These are phyloP conservation scores for Verticillium nubilum DNA, from an alignment of 2,329 filamentous ascomycete genomes.

Conservation along the genomic window DNA sequence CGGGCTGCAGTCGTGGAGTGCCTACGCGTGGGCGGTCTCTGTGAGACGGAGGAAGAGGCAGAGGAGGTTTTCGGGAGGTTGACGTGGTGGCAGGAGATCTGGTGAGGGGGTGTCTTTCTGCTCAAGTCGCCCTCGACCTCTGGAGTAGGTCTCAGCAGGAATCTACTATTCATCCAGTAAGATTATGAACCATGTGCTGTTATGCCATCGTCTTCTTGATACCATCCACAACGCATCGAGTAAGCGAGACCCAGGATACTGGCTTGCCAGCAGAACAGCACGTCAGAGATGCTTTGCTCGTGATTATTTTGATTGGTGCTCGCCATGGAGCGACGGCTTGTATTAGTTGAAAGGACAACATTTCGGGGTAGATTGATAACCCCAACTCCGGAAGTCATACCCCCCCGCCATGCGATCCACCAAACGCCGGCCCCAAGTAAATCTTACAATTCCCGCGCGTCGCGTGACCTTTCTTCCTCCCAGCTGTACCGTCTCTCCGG, in stretches of 20 bases:
- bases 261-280: too few relatives aligned
- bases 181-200: too few relatives aligned
- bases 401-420: background rate
- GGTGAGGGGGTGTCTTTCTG: slow-evolving; percentile 31
- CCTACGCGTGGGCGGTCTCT: slow-evolving; percentile 32
- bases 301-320: too few relatives aligned
- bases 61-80: slow-evolving; percentile 28
- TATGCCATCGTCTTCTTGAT: too few relatives aligned
- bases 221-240: too few relatives aligned
- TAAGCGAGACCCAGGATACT: too few relatives aligned
- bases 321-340: too few relatives aligned
- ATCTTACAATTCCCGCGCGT: background rate
- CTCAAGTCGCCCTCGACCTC: background rate
- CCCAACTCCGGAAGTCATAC: background rate
- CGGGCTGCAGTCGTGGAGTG: slow-evolving; percentile 44
- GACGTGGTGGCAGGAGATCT: slow-evolving; percentile 55
- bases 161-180: too few relatives aligned
- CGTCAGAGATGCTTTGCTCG: too few relatives aligned
- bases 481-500: slow-evolving; percentile 46
- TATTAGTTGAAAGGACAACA: too few relatives aligned
- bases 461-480: slow-evolving; percentile 30
- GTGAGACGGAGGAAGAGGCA: slow-evolving; percentile 27
- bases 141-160: too few relatives aligned
- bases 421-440: background rate
- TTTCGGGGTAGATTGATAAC: background rate